A percentile compares a stretch with the other conserved stretches of the same genome.
Conservation (phyloP, 2,329 filamentous ascomycete species). For the Aspergillus neotritici region DNA sequence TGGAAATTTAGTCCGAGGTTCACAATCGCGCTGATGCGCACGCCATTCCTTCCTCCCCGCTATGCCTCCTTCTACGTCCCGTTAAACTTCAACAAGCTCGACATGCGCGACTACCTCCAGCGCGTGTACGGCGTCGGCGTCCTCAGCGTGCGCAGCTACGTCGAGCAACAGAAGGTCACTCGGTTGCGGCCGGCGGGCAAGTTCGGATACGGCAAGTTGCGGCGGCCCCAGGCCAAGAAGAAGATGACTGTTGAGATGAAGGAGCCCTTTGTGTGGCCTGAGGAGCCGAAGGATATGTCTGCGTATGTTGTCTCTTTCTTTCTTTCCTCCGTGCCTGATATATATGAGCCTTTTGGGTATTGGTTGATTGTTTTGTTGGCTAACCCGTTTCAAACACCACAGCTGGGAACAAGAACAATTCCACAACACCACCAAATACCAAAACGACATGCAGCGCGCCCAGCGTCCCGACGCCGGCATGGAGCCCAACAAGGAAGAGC, state of each 20-base stretch:
- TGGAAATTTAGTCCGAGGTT: constrained; percentile 75
- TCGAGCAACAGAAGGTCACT: constrained; percentile 63
- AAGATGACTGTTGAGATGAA: constrained; percentile 91
- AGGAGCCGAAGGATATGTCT: constrained; percentile 56
- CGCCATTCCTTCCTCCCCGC: constrained; percentile 64
- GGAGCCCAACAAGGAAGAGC: constrained; percentile 33
- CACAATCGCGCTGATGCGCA: constrained; percentile 70
- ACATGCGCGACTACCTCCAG: constrained; percentile 89
- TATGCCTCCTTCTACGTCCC: constrained; percentile 89
- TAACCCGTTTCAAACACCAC: constrained; percentile 11
- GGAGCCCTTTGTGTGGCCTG: constrained; percentile 83
- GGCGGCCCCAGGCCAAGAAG: constrained; percentile 70
- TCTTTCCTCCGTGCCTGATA: constrained; percentile 4
- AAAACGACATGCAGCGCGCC: constrained; percentile 37
- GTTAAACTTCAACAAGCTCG: constrained; percentile 89
- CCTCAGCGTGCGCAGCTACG: constrained; percentile 68
- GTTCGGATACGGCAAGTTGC: constrained; percentile 53
- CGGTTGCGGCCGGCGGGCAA: constrained; percentile 31
- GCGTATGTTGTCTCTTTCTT: constrained; percentile 42
- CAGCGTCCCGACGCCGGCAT: constrained; percentile 32
- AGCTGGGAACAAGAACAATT: constrained; percentile 61
- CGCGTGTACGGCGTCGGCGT: constrained; percentile 75
- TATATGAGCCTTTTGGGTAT: background rate
- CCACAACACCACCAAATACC: constrained; percentile 48
- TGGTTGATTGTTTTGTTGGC: constrained; percentile 3